These are phyloP conservation scores for Chaetomiaceae sp. DNA, from an alignment of 2,329 filamentous ascomycete species.

Conservation along the genomic window DNA sequence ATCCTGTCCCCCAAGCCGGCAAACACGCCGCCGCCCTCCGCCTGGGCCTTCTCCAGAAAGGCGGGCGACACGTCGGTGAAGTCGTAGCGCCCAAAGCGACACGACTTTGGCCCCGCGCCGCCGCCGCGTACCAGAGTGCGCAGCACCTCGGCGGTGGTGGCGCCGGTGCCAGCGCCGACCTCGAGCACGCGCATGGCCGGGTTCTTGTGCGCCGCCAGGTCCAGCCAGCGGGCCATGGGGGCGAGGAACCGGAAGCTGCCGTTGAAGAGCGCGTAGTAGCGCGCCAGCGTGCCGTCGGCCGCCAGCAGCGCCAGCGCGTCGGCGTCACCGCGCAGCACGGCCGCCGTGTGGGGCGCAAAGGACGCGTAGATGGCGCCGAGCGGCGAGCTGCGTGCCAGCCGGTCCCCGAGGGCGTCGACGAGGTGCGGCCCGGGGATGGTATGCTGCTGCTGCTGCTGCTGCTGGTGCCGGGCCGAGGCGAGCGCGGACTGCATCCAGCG, in stretches of 20 bases:
- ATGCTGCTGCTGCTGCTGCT: background rate
- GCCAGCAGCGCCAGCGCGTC: constrained; percentile 1
- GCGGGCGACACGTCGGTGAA: constrained; percentile 13
- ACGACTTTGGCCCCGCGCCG: background rate
- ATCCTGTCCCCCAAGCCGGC: constrained; percentile 16
- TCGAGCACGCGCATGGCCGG: constrained; percentile 18
- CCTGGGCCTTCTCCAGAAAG: constrained; percentile 25
- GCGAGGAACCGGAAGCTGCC: background rate
- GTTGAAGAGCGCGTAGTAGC: background rate
- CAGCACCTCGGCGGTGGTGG: constrained; percentile 26
- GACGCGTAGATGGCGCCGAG: background rate
- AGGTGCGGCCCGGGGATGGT: background rate
- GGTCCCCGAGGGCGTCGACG: background rate
- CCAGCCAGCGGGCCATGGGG: constrained; percentile 7
- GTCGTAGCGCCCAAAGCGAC: constrained; percentile 2
- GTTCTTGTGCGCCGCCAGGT: constrained; percentile 10
- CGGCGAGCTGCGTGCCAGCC: background rate
- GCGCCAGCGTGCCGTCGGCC: background rate
- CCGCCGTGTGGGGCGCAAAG: background rate
- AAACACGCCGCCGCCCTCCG: constrained; percentile 16
- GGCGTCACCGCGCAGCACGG: constrained; percentile 1
- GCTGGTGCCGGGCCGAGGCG: background rate
- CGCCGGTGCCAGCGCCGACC: constrained; percentile 4
- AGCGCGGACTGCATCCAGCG: background rate
- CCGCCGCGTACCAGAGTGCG: background rate